Evolutionary conservation across 108 stramenopile species (phyloP).

Genomic region (Skeletonema costatum): DNA sequence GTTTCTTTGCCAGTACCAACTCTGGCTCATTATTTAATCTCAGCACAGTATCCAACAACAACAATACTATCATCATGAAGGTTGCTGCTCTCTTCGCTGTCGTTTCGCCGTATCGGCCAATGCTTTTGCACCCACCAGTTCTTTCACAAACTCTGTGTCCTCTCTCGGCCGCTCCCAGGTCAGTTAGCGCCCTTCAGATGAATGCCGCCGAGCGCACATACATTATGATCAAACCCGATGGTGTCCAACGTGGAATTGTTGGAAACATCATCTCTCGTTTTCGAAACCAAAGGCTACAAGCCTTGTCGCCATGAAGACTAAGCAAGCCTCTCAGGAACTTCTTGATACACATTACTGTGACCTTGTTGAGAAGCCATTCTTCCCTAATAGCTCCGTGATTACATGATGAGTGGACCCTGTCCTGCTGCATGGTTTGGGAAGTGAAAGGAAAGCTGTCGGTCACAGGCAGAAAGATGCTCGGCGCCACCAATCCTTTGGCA

Average conservation of each 20-base stretch:
- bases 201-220: conserved; percentile 73
- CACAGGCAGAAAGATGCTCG: conserved; percentile 94
- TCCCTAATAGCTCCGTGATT: conserved; percentile 89
- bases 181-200: conserved; percentile 50
- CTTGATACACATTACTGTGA: conserved; percentile 92
- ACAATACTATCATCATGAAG: conserved; percentile 28
- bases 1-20: background rate
- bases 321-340: conserved; percentile 79
- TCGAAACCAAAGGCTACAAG: conserved; percentile 94
- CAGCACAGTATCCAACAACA: too few relatives aligned
- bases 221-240: conserved; percentile 92
- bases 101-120: conserved; percentile 32
- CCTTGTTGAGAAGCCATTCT: conserved; percentile 93
- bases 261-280: conserved; percentile 88
- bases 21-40: background rate
- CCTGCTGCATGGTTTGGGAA: conserved; percentile 94
- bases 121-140: conserved; percentile 49
- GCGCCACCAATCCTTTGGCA: conserved; percentile 94
- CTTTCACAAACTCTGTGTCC: conserved; percentile 27
- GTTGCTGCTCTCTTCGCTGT: conserved; percentile 35
- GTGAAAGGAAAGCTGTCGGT: conserved; percentile 90
- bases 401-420: conserved; percentile 77
- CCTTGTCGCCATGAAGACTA: conserved; percentile 93
- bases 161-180: conserved; percentile 31
- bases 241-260: conserved; percentile 90